These are phyloP conservation scores for Capsaspora owczarzaki DNA, from an alignment of 78 protist species.

Conservation along the genomic window DNA sequence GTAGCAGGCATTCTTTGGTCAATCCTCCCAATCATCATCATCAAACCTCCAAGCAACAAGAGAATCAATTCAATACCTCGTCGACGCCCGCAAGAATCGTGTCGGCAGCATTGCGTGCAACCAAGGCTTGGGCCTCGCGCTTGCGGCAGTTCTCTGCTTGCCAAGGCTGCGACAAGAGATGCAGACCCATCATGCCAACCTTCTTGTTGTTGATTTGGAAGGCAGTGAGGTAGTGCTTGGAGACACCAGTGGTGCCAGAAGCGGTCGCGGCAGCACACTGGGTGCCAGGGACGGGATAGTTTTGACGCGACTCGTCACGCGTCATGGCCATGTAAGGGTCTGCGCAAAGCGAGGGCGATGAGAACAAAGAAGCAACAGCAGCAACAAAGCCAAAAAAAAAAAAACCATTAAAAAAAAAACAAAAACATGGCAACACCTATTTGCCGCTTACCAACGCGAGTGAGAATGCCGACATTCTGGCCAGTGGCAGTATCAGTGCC, in stretches of 20 bases:
- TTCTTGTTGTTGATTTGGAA: background rate
- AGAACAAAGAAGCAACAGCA: too few species aligned
- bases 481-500: background rate
- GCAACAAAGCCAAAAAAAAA: too few species aligned
- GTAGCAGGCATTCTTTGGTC: too few species aligned
- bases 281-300: background rate
- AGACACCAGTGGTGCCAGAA: background rate
- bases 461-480: background rate
- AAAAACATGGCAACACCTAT: too few species aligned
- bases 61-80: background rate
- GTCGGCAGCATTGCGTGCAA: too few species aligned
- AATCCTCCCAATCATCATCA: background rate
- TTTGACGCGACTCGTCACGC: background rate
- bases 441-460: too few species aligned
- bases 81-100: background rate
- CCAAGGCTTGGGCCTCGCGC: too few species aligned
- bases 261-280: background rate
- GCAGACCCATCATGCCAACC: background rate
- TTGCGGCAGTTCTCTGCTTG: background rate
- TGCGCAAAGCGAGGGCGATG: too few species aligned
- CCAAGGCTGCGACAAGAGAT: background rate
- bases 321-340: background rate
- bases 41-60: background rate
- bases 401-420: too few species aligned
- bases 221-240: background rate